A percentile compares a stretch with the other conserved stretches of the same genome.
Conservation (phyloP, 495 filamentous ascomycete species). For the Lepraria neglecta region DNA sequence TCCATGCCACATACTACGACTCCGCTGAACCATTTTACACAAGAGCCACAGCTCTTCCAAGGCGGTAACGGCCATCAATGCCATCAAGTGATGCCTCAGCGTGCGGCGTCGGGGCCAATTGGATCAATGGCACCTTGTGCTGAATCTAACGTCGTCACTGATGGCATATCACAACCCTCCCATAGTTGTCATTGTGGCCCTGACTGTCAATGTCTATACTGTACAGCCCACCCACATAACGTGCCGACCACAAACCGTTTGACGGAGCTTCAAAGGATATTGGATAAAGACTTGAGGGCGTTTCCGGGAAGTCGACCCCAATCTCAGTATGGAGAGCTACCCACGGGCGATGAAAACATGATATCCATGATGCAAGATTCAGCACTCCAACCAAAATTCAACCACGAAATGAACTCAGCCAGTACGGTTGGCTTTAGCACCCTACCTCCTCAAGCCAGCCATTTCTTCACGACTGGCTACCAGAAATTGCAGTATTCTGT, state of each 20-base stretch:
- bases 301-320: background rate
- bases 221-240: slow-evolving; percentile 66
- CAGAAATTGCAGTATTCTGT: slow-evolving; percentile 44
- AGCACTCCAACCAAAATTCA: background rate
- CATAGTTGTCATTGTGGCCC: slow-evolving; percentile 61
- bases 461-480: slow-evolving; percentile 35
- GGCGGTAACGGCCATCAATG: background rate
- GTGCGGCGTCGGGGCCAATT: background rate
- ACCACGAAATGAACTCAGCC: background rate
- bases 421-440: background rate
- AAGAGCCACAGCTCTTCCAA: background rate
- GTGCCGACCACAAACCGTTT: slow-evolving; percentile 61
- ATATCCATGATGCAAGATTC: background rate
- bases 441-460: background rate
- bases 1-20: background rate
- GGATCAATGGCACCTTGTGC: background rate
- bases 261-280: slow-evolving; percentile 37
- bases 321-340: background rate
- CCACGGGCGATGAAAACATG: background rate
- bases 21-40: background rate
- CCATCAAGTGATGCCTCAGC: background rate
- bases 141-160: background rate
- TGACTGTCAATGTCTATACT: slow-evolving; percentile 62
- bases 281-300: background rate
- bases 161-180: slow-evolving; percentile 17